A percentile compares a stretch with the other conserved stretches of the same genome.
Evolutionary conservation across 2,329 filamentous ascomycete genomes (phyloP).

Genomic region (Pleurostoma richardsiae): DNA sequence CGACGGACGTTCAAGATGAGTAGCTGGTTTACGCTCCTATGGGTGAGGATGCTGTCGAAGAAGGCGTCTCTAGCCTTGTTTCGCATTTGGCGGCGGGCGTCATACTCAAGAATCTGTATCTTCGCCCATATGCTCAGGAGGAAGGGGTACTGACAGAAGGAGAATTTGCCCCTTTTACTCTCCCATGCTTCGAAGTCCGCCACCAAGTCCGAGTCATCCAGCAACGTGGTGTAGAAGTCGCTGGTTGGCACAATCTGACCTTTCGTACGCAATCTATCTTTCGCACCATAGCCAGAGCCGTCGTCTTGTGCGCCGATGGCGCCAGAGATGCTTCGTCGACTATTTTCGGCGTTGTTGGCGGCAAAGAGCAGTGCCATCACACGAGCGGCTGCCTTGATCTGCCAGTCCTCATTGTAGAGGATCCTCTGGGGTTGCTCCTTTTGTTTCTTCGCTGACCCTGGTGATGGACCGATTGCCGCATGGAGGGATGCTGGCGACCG

Average conservation of each 20-base stretch:
- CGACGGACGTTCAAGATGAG: conserved; percentile 72
- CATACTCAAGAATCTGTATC: conserved; percentile 83
- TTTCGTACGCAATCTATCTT: conserved; percentile 38
- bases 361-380: conserved; percentile 78
- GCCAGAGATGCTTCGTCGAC: conserved; percentile 24
- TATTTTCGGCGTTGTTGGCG: conserved; percentile 60
- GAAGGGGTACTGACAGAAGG: conserved; percentile 90
- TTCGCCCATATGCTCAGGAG: conserved; percentile 90
- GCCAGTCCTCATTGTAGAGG: conserved; percentile 81
- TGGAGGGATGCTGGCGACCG: conserved; percentile 67
- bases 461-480: conserved; percentile 61
- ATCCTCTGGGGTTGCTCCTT: conserved; percentile 52
- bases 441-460: conserved; percentile 44
- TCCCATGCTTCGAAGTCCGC: conserved; percentile 89
- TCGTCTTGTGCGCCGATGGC: conserved; percentile 13
- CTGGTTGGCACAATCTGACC: conserved; percentile 72
- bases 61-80: conserved; percentile 84
- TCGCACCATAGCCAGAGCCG: conserved; percentile 26
- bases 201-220: conserved; percentile 82
- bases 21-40: conserved; percentile 69
- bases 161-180: conserved; percentile 65
- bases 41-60: conserved; percentile 80
- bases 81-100: conserved; percentile 85
- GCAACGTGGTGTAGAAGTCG: conserved; percentile 81
- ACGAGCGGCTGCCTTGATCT: conserved; percentile 74